Evolutionary conservation across 805 yeast species (phyloP).

Genomic region (Myxozyma melibiosi): DNA sequence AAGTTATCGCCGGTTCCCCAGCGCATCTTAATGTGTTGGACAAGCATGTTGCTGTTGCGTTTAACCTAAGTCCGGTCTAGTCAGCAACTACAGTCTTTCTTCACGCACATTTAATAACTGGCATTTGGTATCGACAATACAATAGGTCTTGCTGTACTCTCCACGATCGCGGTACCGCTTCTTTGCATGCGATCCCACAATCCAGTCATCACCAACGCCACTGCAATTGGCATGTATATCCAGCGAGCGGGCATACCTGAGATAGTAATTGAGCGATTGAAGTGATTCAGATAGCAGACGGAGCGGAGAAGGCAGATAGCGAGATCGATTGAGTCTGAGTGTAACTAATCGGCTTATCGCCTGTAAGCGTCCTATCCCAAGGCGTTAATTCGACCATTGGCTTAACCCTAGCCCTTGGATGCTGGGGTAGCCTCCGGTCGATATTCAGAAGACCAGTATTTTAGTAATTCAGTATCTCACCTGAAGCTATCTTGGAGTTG

Average conservation of each 20-base stretch:
- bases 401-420: background rate
- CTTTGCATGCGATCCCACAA: conserved; percentile 2
- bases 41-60: conserved; percentile 67
- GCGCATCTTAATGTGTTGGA: conserved; percentile 83
- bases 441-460: too few species aligned
- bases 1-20: conserved; percentile 95
- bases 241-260: conserved; percentile 10
- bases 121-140: background rate
- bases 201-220: background rate
- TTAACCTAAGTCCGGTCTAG: background rate
- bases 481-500: too few species aligned
- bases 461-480: too few species aligned
- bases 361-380: background rate
- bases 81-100: background rate
- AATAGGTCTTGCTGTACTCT: background rate
- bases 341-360: too few species aligned
- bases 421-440: too few species aligned
- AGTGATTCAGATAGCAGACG: background rate
- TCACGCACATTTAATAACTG: background rate
- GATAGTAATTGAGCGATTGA: background rate
- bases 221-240: background rate
- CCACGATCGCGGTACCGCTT: background rate
- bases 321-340: too few species aligned
- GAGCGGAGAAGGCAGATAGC: background rate
- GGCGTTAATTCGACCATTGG: background rate